Base-by-base conservation (phyloP, 2,329 filamentous ascomycete species). In the Coleophoma crateriformis region DNA sequence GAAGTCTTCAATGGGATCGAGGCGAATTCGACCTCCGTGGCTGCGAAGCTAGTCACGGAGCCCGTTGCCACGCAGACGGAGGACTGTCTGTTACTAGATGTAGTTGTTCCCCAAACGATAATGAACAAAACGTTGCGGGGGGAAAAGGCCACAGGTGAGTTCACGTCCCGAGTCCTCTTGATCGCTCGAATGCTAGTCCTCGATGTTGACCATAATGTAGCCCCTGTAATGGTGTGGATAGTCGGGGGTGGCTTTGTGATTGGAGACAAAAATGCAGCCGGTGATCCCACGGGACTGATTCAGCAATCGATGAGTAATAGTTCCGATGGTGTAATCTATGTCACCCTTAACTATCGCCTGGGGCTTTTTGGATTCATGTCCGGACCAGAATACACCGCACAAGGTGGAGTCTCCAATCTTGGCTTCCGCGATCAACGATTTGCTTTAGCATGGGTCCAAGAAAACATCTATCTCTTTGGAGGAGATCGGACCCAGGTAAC, bases 371-470 rank as follows among this genome's bases (percentile, higher is more conserved):
- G 75, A 4, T 78, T 67, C 64, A 61, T 74, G 47, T 68, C 67
- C 10, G 76, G 70, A 39, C 67, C 70, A 22, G 71, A 61, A 22
- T 19, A 19, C 19, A 62, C 74, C 35, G 67, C 71, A 43, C 17
- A 41, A 22, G 64, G 71, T 50, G 74, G 71, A 10, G 66, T 64
- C 8, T 64, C 71, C 5, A 79, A 79, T 55, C 71, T 69, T 12
- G 76, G 68, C 3, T 61, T 79, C 0, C 66, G 71, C 50, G 77
- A 81, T 50, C 77, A 81, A 56, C 68, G 74, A 7, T 67, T 78
- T 27, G 75, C 75, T 33, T 63, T 82, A 10, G 66, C 79, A 55
- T 82, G 78, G 78, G 70, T 81, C 6, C 69, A 75, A 46, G 59
- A 71, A 41, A 64, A 78, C 52, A 77, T 79, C 45, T 64, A 72